phyloP scores from a whole-genome alignment of 208 protist genomes.

The Vickermania spadyakhi region DNA sequence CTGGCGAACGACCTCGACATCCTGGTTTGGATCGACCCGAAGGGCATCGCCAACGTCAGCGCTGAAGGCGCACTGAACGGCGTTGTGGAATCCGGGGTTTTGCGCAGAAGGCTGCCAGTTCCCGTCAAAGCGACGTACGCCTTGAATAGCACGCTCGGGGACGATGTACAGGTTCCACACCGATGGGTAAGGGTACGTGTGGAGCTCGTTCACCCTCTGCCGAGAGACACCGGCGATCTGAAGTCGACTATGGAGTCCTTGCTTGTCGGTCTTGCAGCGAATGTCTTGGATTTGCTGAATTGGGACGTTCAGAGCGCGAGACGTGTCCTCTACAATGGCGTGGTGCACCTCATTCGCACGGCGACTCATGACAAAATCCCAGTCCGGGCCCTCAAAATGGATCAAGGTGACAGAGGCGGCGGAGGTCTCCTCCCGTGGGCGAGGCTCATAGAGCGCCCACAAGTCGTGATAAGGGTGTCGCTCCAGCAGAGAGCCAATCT shows the following conservation, averaged over 20 bases:
- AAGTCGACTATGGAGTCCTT: constrained; percentile 10
- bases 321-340: constrained; percentile 29
- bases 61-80: constrained; percentile 6
- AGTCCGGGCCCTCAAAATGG: constrained; percentile 29
- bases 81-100: not conserved
- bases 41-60: constrained; percentile 7
- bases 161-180: not conserved
- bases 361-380: constrained; percentile 35
- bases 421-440: not conserved
- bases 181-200: constrained; percentile 1
- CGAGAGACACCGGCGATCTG: not conserved
- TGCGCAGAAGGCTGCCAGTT: not conserved
- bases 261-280: constrained; percentile 9
- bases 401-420: constrained; percentile 12
- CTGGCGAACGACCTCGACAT: constrained; percentile 2
- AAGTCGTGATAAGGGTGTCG: not conserved
- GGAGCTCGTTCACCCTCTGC: constrained; percentile 4
- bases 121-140: constrained; percentile 1
- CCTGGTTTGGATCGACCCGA: constrained; percentile 4
- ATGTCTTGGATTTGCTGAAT: constrained; percentile 19
- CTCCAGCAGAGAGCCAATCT: not conserved
- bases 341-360: constrained; percentile 22
- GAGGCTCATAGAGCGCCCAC: not conserved
- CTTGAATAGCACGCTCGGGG: not conserved
- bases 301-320: constrained; percentile 16